A percentile compares a stretch with the other conserved stretches of the same genome.
phyloP scores from a whole-genome alignment of 345 rosid genomes.

The Hypericum androsaemum region DNA sequence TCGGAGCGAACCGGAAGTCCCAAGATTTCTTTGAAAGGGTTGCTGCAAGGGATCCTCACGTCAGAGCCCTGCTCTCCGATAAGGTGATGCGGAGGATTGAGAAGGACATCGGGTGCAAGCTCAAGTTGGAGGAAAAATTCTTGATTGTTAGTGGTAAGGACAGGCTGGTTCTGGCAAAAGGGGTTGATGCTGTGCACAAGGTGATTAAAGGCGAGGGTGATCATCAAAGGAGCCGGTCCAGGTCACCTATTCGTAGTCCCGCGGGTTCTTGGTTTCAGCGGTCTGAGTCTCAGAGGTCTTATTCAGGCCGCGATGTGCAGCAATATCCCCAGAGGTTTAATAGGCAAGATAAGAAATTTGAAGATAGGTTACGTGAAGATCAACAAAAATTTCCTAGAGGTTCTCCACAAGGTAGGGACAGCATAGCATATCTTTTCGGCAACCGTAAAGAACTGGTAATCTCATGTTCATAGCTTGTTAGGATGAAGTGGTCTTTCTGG shows the following conservation, averaged over 20 bases:
- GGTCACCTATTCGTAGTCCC: conserved; percentile 71
- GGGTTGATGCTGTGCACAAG: conserved; percentile 94
- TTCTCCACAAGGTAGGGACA: conserved; percentile 99
- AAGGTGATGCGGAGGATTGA: conserved; percentile 73
- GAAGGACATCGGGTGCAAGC: conserved; percentile 74
- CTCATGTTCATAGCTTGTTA: conserved; percentile 33
- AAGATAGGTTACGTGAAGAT: conserved; percentile 62
- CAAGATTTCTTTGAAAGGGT: conserved; percentile 93
- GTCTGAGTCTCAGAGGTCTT: conserved; percentile 54
- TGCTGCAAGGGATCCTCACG: conserved; percentile 74
- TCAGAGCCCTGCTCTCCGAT: conserved; percentile 67
- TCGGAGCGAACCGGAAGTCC: conserved; percentile 85
- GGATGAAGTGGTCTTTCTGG: conserved; percentile 18
- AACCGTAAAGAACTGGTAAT: conserved; percentile 52
- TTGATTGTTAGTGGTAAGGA: conserved; percentile 92
- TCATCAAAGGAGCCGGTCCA: conserved; percentile 62
- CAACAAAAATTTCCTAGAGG: conserved; percentile 54
- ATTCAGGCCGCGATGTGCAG: conserved; percentile 40
- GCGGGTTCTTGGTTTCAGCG: conserved; percentile 53
- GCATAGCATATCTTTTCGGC: conserved; percentile 63
- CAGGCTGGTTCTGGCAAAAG: conserved; percentile 76
- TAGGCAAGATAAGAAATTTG: conserved; percentile 64
- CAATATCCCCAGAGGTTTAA: conserved; percentile 57
- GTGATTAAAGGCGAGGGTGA: conserved; percentile 64
- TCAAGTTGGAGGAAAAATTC: conserved; percentile 90